phyloP scores from a whole-genome alignment of 495 filamentous ascomycete genomes.

The Podospora tetraspora region DNA sequence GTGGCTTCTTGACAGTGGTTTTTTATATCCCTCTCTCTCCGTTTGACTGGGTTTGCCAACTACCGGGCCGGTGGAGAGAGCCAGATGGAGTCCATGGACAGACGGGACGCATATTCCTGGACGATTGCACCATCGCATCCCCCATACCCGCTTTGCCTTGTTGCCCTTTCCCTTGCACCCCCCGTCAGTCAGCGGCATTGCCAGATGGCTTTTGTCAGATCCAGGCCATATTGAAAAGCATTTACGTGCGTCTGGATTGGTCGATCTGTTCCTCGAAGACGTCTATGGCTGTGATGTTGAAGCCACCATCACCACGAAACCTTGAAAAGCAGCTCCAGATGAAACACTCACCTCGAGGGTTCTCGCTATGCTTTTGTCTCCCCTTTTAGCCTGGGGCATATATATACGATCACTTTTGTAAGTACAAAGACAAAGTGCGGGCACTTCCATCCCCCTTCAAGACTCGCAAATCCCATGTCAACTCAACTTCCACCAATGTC shows the following conservation, averaged over 20 bases:
- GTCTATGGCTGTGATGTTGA: background rate
- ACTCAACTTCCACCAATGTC: background rate
- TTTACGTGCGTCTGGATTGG: background rate
- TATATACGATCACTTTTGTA: too few relatives aligned
- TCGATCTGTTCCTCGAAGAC: background rate
- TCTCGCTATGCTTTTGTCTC: too few relatives aligned
- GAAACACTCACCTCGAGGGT: too few relatives aligned
- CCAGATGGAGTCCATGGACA: background rate
- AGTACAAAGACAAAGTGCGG: background rate
- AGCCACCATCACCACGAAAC: background rate
- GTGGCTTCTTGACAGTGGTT: background rate
- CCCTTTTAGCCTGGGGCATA: too few relatives aligned
- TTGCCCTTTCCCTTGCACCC: background rate
- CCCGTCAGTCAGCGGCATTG: background rate
- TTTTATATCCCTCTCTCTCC: background rate
- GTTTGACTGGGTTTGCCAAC: background rate
- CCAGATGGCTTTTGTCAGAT: background rate
- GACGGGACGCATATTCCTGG: background rate
- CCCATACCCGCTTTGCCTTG: background rate
- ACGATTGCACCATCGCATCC: background rate
- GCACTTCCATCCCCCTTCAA: background rate
- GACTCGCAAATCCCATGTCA: background rate
- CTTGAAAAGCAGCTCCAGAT: too few relatives aligned
- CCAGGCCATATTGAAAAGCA: background rate
- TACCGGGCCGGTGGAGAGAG: background rate